Conservation (phyloP, 108 stramenopile genomes). For the Epithemia pelagica region DNA sequence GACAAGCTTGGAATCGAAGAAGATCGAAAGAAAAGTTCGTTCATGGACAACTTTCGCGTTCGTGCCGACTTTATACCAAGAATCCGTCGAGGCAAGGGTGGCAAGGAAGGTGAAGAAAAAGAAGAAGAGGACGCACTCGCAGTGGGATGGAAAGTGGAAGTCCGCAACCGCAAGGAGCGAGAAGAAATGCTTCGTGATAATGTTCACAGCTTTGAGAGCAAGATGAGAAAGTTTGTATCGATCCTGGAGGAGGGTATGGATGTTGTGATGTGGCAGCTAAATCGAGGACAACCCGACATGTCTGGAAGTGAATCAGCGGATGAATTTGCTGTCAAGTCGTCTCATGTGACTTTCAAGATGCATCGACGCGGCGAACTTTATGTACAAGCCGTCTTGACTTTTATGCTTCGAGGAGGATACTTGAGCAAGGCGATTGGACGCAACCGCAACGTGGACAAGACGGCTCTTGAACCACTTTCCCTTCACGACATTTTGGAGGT, state of each 20-base stretch:
- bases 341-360: slow-evolving; percentile 70
- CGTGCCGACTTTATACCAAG: slow-evolving; percentile 64
- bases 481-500: slow-evolving; percentile 84
- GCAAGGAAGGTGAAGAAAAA: slow-evolving; percentile 32
- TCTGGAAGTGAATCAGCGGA: slow-evolving; percentile 42
- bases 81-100: slow-evolving; percentile 61
- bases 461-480: slow-evolving; percentile 75
- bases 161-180: slow-evolving; percentile 70
- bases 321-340: slow-evolving; percentile 77
- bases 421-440: slow-evolving; percentile 82
- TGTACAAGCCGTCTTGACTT: slow-evolving; percentile 72
- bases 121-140: slow-evolving; percentile 59
- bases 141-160: slow-evolving; percentile 78
- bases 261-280: slow-evolving; percentile 84
- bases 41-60: slow-evolving; percentile 6
- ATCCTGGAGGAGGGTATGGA: slow-evolving; percentile 78
- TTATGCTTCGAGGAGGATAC: slow-evolving; percentile 78
- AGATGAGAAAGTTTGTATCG: slow-evolving; percentile 55
- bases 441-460: slow-evolving; percentile 59
- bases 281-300: slow-evolving; percentile 51
- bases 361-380: slow-evolving; percentile 71
- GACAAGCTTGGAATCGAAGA: slow-evolving; percentile 18
- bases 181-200: slow-evolving; percentile 80
- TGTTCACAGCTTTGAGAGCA: slow-evolving; percentile 68
- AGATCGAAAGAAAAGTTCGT: background rate